These are phyloP conservation scores for Cladosporium phlei DNA, from an alignment of 2,329 filamentous ascomycete genomes.

Conservation along the genomic window DNA sequence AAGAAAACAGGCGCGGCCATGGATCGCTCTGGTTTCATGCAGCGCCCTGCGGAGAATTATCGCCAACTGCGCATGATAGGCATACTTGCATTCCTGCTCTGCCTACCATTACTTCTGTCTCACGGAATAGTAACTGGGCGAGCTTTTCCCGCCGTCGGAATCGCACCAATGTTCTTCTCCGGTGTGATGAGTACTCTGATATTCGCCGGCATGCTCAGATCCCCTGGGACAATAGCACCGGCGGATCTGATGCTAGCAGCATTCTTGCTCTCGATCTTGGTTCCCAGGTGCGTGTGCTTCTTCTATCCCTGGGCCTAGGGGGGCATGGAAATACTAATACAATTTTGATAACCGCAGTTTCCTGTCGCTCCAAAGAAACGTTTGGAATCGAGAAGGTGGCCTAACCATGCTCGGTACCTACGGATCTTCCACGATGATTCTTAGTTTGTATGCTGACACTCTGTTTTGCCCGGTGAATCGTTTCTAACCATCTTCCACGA, in stretches of 20 bases:
- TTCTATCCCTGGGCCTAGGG: too few species aligned
- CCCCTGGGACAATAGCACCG: background rate
- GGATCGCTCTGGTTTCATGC: too few species aligned
- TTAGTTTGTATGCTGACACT: background rate
- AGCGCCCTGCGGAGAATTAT: too few species aligned
- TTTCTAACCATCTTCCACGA: background rate
- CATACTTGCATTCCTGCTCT: background rate
- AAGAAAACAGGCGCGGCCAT: too few species aligned
- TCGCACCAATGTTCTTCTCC: background rate
- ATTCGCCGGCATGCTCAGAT: background rate
- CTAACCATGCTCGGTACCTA: background rate
- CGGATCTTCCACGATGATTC: background rate
- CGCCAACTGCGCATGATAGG: constrained; percentile 1
- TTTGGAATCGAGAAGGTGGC: background rate
- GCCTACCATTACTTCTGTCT: background rate
- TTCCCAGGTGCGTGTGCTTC: background rate
- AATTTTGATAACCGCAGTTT: background rate
- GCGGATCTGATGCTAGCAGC: background rate
- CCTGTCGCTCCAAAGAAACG: background rate
- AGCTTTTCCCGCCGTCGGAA: background rate
- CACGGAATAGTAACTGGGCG: background rate
- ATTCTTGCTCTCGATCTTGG: background rate
- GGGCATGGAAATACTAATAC: background rate
- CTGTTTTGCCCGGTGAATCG: too few species aligned
- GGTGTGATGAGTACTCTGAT: background rate